Base-by-base conservation (phyloP, 1,284 basidiomycete species). In the Amylostereum areolatum region DNA sequence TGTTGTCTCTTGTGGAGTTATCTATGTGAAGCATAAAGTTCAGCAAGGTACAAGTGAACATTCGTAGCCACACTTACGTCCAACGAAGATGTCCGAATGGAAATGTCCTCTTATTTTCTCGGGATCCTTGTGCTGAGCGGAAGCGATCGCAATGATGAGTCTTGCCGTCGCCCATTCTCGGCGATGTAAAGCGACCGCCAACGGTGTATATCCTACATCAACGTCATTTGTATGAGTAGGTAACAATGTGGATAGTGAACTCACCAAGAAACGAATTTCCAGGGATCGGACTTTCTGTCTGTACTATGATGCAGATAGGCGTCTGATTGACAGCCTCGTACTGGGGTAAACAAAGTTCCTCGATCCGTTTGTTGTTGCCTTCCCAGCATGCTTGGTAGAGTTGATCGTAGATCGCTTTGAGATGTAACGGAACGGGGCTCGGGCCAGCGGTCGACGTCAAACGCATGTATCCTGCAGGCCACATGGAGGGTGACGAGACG, bases 101-200 rank as follows among this genome's bases (percentile, higher is more conserved):
- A n/a, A n/a, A n/a, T n/a, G n/a, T n/a, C n/a, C n/a, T n/a, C n/a
- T n/a, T n/a, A n/a, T n/a, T n/a, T n/a, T n/a, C n/a, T n/a, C n/a
- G n/a, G n/a, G n/a, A n/a, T n/a, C n/a, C n/a, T n/a, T n/a, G n/a
- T n/a, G n/a, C 58, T 83, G 80, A 4, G 78, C 73, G 5, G 62
- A 61, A 6, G 76, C 71, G 51, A 81, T 78, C 1, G 74, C 73
- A 33, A 81, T 58, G 8, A 82, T 67, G 6, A 81, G 62, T 18
- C 70, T 71, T 1, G 76, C 79, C 1, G 78, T 78, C 3, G 70
- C 66, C 79, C 80, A 83, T 25, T 69, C 71, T 8, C 75, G 68
- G 8, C 67, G 69, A 25, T 61, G 57, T 24, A 80, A 52, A 2
- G 79, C 79, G 12, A 75, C 70, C 45, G 62, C 70, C 6, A 80